Evolutionary conservation across 164 flowering plant genomes (phyloP).

Genomic region (Paratinospora sagittata): DNA sequence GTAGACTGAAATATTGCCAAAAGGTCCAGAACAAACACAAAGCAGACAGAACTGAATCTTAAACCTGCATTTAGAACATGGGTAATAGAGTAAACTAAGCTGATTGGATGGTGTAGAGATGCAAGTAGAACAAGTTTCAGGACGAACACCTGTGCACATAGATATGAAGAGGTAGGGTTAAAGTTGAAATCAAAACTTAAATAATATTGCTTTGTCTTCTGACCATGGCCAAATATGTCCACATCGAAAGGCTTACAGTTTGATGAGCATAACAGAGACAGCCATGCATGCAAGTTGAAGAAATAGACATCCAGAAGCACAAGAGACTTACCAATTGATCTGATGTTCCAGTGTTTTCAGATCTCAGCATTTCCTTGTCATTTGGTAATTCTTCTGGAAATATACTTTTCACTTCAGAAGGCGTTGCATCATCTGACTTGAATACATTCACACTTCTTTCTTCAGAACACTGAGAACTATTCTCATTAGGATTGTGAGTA

Average conservation of each 20-base stretch:
- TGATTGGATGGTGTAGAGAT: too few species aligned
- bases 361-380: conserved; percentile 17
- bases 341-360: conserved; percentile 19
- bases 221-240: not conserved
- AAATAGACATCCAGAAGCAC: not conserved
- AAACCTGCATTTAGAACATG: not conserved
- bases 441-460: conserved; percentile 20
- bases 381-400: conserved; percentile 15
- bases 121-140: not conserved
- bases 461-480: conserved; percentile 15
- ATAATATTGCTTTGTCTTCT: not conserved
- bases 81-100: not conserved
- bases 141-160: not conserved
- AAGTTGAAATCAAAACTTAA: not conserved
- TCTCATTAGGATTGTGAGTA: conserved; percentile 11
- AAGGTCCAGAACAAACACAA: not conserved
- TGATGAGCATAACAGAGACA: not conserved
- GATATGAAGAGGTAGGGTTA: not conserved
- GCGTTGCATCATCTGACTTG: conserved; percentile 10
- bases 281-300: not conserved
- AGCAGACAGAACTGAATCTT: not conserved
- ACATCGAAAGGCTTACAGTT: not conserved
- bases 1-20: not conserved
- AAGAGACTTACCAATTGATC: conserved; percentile 32
- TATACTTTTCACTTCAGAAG: conserved; percentile 14